Base-by-base conservation (phyloP, 2,329 filamentous ascomycete genomes). In the Gyromitra esculenta region DNA sequence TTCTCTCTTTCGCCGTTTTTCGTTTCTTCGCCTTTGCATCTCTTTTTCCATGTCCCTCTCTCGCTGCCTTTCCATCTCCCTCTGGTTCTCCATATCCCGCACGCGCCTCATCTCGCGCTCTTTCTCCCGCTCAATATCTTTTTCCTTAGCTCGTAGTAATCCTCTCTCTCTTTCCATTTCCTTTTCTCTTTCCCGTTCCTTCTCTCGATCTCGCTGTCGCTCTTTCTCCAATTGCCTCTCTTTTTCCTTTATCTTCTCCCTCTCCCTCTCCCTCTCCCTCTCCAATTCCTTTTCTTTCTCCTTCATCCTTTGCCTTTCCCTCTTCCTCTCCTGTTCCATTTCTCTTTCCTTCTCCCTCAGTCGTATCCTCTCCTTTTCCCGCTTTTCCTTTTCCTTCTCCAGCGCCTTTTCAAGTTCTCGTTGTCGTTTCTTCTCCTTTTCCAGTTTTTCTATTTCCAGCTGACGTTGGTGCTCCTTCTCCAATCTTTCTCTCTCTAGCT, bases 341-440 rank as follows among this genome's bases (percentile, higher is more conserved):
- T 72, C 72, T 15, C 67, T 56, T 43, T 77, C 72, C 45, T 77
- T 76, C 35, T 77, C 76, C n/a, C 76, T 73, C 11, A 75, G 45
- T 11, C 76, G 73, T 68, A 68, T 71, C 45, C 50, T 71, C 43
- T 71, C 54, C 71, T 77, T 69, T 73, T 77, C 78, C 35, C 72
- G 54, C 72, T 77, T 69, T 71, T 73, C 72, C 35, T 77, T 80
- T 62, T 80, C 79, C 31, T 78, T 69, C 52, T 80, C 79, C 13
- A 80, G 50, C 18, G 71, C 72, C 43, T 60, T 75, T 45, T 77
- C 75, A 11, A 74, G 70, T 48, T 80, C 79, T 11, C 77, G 70
- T 64, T 80, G 76, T 15, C 75, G 68, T 35, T 78, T 79, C 56
- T 78, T 79, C 54, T 78, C 77, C 62, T 79, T 80, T 21, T 79